These are phyloP conservation scores for Beta corolliflora DNA, from an alignment of 179 eudicot species.

Conservation along the genomic window DNA sequence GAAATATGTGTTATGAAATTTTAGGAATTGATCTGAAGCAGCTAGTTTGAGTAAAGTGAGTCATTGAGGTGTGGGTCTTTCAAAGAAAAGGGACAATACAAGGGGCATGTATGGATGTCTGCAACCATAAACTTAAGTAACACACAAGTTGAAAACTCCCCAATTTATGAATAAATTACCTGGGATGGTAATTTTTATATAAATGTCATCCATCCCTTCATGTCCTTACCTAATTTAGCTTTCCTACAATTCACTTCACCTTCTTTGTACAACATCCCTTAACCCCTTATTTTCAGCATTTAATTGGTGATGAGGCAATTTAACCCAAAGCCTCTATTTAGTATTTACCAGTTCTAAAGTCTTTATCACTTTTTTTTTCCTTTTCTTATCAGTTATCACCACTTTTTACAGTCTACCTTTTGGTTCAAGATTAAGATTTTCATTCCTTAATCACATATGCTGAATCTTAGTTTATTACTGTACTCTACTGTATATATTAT, in stretches of 20 bases:
- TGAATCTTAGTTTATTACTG: too few relatives aligned
- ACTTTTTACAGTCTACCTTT: not conserved
- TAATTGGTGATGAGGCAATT: slow-evolving; percentile 7
- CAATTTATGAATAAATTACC: slow-evolving; percentile 30
- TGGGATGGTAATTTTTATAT: slow-evolving; percentile 9
- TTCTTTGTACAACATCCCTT: slow-evolving; percentile 22
- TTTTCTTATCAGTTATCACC: not conserved
- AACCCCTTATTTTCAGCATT: slow-evolving; percentile 20
- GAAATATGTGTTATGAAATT: too few relatives aligned
- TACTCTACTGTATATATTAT: too few relatives aligned
- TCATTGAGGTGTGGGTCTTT: slow-evolving; percentile 3
- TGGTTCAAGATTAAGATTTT: too few relatives aligned
- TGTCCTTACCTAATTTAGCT: slow-evolving; percentile 39
- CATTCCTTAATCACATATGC: too few relatives aligned
- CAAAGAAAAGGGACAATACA: slow-evolving; percentile 30
- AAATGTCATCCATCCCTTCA: slow-evolving; percentile 27
- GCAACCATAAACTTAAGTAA: slow-evolving; percentile 26
- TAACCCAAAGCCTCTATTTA: not conserved
- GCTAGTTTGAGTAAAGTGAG: not conserved
- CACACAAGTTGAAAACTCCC: slow-evolving; percentile 30
- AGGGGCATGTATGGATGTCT: slow-evolving; percentile 23
- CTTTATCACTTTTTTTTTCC: not conserved
- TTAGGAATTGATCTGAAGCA: too few relatives aligned
- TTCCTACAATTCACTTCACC: slow-evolving; percentile 28
- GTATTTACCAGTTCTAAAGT: not conserved